Conservation (phyloP, 768 basidiomycete genomes). For the Lentinula lateritia region DNA sequence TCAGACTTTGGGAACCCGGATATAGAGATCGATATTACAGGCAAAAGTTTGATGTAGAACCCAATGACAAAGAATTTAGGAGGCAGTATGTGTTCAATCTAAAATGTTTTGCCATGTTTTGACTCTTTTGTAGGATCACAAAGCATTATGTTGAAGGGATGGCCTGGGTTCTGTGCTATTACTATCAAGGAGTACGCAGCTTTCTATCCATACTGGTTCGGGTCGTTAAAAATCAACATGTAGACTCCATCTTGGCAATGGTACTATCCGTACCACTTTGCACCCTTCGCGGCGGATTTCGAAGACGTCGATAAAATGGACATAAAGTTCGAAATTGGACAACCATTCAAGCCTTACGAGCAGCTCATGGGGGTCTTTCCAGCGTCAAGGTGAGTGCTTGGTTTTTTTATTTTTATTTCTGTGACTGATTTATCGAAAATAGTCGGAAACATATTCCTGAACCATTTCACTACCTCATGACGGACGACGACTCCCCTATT, state of each 20-base stretch:
- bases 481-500: slow-evolving; percentile 81
- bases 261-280: slow-evolving; percentile 99
- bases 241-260: slow-evolving; percentile 96
- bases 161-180: slow-evolving; percentile 94
- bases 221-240: neutral
- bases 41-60: slow-evolving; percentile 82
- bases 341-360: slow-evolving; percentile 95
- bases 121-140: slow-evolving; percentile 51
- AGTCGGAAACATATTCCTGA: slow-evolving; percentile 88
- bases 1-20: slow-evolving; percentile 91
- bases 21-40: slow-evolving; percentile 94
- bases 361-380: slow-evolving; percentile 99
- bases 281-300: slow-evolving; percentile 96
- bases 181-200: slow-evolving; percentile 87
- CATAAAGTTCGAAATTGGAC: slow-evolving; percentile 71
- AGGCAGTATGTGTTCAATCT: slow-evolving; percentile 49
- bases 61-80: slow-evolving; percentile 65
- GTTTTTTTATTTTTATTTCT: slow-evolving; percentile 1
- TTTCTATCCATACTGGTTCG: neutral
- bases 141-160: slow-evolving; percentile 89
- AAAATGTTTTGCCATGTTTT: neutral
- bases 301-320: slow-evolving; percentile 72
- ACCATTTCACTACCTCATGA: slow-evolving; percentile 86
- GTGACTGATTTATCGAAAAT: slow-evolving; percentile 3
- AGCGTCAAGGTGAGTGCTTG: slow-evolving; percentile 63